Evolutionary conservation across 257 asterid species (phyloP).

Genomic region (Solanum bulbocastanum): DNA sequence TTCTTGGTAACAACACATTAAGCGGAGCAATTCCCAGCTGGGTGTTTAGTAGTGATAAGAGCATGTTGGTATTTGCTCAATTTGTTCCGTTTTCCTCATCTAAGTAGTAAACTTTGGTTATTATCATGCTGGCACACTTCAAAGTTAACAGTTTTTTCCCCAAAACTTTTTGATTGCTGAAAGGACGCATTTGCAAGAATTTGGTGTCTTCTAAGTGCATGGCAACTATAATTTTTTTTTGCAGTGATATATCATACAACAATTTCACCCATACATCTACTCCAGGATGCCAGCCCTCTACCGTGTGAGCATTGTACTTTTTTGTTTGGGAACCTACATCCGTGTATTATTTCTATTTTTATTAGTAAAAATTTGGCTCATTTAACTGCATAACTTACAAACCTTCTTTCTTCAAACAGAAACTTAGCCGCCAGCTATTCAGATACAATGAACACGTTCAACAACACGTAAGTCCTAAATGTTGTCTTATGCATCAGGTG

Average conservation of each 20-base stretch:
- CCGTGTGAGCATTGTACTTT: slow-evolving; percentile 31
- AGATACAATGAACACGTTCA: slow-evolving; percentile 15
- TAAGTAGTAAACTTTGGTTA: background rate
- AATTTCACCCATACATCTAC: slow-evolving; percentile 34
- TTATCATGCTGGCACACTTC: background rate
- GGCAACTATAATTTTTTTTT: background rate
- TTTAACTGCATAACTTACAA: background rate
- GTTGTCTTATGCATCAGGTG: background rate
- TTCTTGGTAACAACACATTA: slow-evolving; percentile 56
- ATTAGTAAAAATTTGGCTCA: background rate
- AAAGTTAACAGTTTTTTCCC: background rate
- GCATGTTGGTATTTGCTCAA: slow-evolving; percentile 33
- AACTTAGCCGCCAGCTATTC: slow-evolving; percentile 72
- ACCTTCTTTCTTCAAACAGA: slow-evolving; percentile 27
- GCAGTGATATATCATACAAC: slow-evolving; percentile 91
- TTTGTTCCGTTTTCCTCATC: background rate
- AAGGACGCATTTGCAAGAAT: background rate
- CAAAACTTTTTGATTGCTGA: background rate
- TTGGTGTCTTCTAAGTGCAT: background rate
- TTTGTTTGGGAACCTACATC: too few relatives aligned
- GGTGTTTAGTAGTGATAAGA: slow-evolving; percentile 20
- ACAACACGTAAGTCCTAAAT: slow-evolving; percentile 38
- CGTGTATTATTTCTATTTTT: background rate
- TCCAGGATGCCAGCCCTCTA: slow-evolving; percentile 28
- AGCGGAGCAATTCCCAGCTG: slow-evolving; percentile 55